Evolutionary conservation across 2,329 filamentous ascomycete genomes (phyloP).

Genomic region (Fusarium sp.): DNA sequence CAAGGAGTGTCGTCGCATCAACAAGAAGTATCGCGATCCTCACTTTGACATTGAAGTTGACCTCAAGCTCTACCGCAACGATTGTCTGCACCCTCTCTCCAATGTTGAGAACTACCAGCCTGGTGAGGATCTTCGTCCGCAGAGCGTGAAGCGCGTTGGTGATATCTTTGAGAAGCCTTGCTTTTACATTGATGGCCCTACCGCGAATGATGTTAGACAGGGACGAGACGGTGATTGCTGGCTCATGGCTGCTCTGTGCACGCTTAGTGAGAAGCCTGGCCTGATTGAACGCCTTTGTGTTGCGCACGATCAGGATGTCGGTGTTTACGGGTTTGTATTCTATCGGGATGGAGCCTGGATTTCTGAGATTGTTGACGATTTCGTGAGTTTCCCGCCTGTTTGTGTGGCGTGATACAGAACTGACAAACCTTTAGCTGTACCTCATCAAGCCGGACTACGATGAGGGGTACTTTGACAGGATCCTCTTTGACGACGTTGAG

Average conservation of each 20-base stretch:
- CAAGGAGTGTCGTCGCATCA: constrained; percentile 75
- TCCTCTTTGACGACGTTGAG: constrained; percentile 55
- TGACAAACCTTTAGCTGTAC: constrained; percentile 52
- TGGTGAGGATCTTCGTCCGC: constrained; percentile 51
- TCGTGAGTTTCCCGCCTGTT: constrained; percentile 43
- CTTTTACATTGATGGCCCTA: constrained; percentile 82
- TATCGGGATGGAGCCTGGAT: constrained; percentile 81
- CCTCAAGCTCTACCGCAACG: constrained; percentile 66
- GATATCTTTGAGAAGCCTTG: constrained; percentile 81
- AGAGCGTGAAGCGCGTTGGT: constrained; percentile 72
- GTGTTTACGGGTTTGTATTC: constrained; percentile 88
- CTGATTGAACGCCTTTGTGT: constrained; percentile 80
- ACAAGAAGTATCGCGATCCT: constrained; percentile 87
- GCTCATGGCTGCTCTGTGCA: constrained; percentile 83
- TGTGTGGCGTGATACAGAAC: background rate
- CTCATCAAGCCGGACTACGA: constrained; percentile 69
- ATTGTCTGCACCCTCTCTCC: constrained; percentile 59
- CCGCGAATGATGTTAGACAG: constrained; percentile 81
- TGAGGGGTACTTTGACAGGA: constrained; percentile 60
- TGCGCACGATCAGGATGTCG: constrained; percentile 74
- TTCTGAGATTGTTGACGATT: constrained; percentile 67
- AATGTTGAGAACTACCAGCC: constrained; percentile 44
- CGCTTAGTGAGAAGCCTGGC: constrained; percentile 76
- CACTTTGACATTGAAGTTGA: constrained; percentile 87
- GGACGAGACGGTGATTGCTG: constrained; percentile 85